Conservation (phyloP, 371 early-diverging fungal species). For the Apophysomyces sp. region DNA sequence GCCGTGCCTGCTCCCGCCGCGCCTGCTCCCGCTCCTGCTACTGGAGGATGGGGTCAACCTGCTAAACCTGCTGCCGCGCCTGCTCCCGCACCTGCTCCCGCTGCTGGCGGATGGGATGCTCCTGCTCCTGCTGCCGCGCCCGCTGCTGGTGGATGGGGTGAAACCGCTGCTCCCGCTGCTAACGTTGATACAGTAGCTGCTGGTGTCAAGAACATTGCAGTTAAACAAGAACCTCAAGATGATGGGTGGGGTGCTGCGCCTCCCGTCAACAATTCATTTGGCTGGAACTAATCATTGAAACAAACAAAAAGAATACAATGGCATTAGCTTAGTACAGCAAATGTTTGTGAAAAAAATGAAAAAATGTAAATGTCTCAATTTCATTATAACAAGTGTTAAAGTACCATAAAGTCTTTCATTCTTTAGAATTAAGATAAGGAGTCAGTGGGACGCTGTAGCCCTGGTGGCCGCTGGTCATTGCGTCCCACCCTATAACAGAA, state of each 20-base stretch:
- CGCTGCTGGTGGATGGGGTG: constrained; percentile 1
- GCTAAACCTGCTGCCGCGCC: constrained; percentile 23
- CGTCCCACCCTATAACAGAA: no score
- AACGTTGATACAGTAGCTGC: neutral
- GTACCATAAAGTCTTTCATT: no score
- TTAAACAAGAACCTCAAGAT: neutral
- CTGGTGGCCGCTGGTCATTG: no score
- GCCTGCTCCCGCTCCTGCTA: constrained; percentile 12
- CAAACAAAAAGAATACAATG: constrained; percentile 2
- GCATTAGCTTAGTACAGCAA: neutral
- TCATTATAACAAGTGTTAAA: neutral
- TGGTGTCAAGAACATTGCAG: neutral
- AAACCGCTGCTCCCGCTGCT: constrained; percentile 21
- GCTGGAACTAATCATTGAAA: constrained; percentile 24
- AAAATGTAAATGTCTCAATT: no score
- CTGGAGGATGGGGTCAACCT: constrained; percentile 21
- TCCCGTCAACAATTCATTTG: constrained; percentile 11
- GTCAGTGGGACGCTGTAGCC: no score
- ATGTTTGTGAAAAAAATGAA: neutral
- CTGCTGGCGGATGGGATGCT: constrained; percentile 18
- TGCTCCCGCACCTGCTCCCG: constrained; percentile 17
- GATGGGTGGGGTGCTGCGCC: constrained; percentile 43
- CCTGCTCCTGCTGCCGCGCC: neutral
- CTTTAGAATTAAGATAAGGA: no score
- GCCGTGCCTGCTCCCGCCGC: constrained; percentile 11